Conservation (phyloP, 2,329 filamentous ascomycete genomes). For the Aureobasidium melanogenum region DNA sequence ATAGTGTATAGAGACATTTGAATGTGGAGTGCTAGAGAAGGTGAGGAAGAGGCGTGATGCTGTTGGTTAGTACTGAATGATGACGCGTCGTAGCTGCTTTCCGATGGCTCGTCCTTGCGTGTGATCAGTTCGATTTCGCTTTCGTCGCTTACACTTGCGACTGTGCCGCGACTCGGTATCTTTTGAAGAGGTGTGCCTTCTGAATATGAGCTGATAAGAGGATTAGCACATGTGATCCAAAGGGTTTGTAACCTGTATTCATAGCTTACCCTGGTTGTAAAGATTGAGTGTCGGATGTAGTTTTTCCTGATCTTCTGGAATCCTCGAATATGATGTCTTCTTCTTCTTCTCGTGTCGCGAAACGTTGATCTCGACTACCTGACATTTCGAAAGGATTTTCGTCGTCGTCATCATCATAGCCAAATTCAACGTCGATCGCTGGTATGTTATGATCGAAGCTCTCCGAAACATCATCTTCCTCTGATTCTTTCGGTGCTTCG, state of each 20-base stretch:
- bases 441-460: not conserved
- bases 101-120: conserved; percentile 31
- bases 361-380: not conserved
- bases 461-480: not conserved
- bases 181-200: conserved; percentile 10
- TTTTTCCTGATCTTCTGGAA: not conserved
- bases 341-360: not conserved
- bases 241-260: no score
- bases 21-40: conserved; percentile 49
- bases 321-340: conserved; percentile 1
- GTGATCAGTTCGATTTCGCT: conserved; percentile 39
- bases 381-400: not conserved
- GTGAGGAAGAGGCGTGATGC: not conserved
- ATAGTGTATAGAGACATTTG: conserved; percentile 59
- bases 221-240: no score
- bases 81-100: conserved; percentile 21
- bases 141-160: conserved; percentile 25
- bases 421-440: conserved; percentile 6
- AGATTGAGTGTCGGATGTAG: conserved; percentile 2
- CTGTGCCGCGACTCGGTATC: conserved; percentile 21
- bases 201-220: not conserved
- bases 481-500: not conserved
- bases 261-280: not conserved
- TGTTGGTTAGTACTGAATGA: not conserved
- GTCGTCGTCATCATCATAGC: conserved; percentile 7